phyloP scores from a whole-genome alignment of 2,329 filamentous ascomycete genomes.

The Zymoseptoria ardabiliae region DNA sequence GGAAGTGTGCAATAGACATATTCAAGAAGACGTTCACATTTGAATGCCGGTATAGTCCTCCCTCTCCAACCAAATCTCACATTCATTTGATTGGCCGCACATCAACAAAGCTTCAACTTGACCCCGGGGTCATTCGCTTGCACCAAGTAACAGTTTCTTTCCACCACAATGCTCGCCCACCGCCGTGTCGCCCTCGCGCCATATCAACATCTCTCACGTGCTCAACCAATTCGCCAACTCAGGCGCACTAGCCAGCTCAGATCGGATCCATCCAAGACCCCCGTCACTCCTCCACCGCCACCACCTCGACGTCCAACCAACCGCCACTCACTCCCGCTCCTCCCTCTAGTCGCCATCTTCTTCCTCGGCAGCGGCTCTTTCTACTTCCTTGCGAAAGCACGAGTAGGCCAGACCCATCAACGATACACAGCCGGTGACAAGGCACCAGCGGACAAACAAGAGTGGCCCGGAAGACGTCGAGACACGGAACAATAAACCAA shows the following conservation, averaged over 20 bases:
- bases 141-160: neutral
- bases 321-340: slow-evolving; percentile 35
- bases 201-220: neutral
- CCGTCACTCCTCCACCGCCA: neutral
- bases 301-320: slow-evolving; percentile 11
- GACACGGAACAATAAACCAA: slow-evolving; percentile 9
- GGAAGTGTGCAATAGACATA: too few species aligned
- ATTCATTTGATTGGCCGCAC: neutral
- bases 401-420: slow-evolving; percentile 26
- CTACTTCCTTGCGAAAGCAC: slow-evolving; percentile 40
- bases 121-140: neutral
- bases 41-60: neutral
- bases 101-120: neutral
- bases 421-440: slow-evolving; percentile 24
- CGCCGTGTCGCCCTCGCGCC: neutral
- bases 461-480: slow-evolving; percentile 20
- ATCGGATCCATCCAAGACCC: neutral
- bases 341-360: slow-evolving; percentile 43
- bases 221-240: neutral
- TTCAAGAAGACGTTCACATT: neutral
- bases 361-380: slow-evolving; percentile 39
- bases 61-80: too few species aligned
- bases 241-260: neutral
- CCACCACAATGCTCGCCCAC: neutral
- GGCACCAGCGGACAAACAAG: slow-evolving; percentile 21